These are phyloP conservation scores for Backusella psychrophila DNA, from an alignment of 192 early-diverging fungal genomes.

Conservation along the genomic window DNA sequence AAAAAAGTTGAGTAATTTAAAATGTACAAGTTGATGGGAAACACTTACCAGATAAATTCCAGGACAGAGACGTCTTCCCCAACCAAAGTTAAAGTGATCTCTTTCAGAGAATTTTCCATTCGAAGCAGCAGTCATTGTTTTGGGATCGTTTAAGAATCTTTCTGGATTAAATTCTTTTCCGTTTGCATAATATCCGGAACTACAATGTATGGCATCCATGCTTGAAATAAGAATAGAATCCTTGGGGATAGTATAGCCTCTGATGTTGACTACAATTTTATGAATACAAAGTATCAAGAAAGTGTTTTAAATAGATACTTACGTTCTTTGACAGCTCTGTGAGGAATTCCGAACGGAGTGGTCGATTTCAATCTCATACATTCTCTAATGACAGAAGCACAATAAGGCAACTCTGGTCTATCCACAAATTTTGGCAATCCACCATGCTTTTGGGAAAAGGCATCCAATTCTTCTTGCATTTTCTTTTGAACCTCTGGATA, in stretches of 20 bases:
- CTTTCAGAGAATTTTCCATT: neutral
- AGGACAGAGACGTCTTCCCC: conserved; percentile 12
- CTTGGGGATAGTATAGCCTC: conserved; percentile 4
- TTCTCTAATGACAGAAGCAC: conserved; percentile 15
- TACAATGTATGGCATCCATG: neutral
- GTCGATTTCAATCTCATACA: conserved; percentile 11
- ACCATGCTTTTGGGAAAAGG: neutral
- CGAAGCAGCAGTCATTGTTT: neutral
- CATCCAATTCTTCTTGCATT: conserved; percentile 11
- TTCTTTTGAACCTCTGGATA: conserved; percentile 21
- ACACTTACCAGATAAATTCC: neutral
- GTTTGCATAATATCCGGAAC: neutral
- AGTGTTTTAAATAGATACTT: neutral
- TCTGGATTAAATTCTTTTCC: neutral
- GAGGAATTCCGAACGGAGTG: conserved; percentile 14
- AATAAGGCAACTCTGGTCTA: conserved; percentile 12
- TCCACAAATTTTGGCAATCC: neutral
- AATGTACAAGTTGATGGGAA: too few species aligned
- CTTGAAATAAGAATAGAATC: neutral
- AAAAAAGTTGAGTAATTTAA: neutral
- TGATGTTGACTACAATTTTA: neutral
- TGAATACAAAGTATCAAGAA: neutral
- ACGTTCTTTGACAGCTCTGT: conserved; percentile 15
- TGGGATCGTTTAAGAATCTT: neutral
- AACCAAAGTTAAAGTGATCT: conserved; percentile 15